Evolutionary conservation across 2,329 filamentous ascomycete genomes (phyloP), one percentile per base, ranked within the genome.

Genomic region (Magnaporthiopsis poae): DNA sequence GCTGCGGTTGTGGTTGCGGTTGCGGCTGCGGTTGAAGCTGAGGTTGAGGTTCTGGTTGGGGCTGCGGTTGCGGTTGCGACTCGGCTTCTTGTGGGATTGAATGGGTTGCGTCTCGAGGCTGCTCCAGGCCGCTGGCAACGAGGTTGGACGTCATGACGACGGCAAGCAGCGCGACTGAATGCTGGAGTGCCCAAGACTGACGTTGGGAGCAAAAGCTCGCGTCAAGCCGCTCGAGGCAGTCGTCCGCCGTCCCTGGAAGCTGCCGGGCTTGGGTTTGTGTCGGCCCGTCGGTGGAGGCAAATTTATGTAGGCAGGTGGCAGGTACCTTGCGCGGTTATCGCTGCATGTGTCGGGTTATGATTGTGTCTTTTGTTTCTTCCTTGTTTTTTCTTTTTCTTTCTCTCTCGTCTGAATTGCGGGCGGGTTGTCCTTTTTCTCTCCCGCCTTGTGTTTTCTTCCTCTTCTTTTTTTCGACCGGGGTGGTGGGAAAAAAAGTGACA

Each of bases 91-190:
- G 46, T 3, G 61, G 29, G 61, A 39, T 62, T 25, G 61, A 39
- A n/a, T 62, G 29, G 61, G 4, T 3, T 62, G 29, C 15, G 61
- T 56, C 15, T 62, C 33, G 61, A 36, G 61, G 61, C 61, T 62
- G 61, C 27, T 62, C 27, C 60, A 25, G 59, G 64, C 27, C 64
- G 35, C n/a, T 35, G 39, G 59, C 35, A 62, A 56, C 18, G 63
- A 60, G 27, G 56, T 60, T 65, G 59, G 64, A 65, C 64, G 60
- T 65, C 35, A 65, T 65, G 64, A 46, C 64, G 64, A 62, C 64
- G 60, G 60, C 64, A 62, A 62, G 35, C 46, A 33, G 39, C 59
- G 36, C 18, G 18, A 31, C 46, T 31, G 27, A 52, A 46, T 60
- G 63, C 29, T 56, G 63, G 29, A 62, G 60, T 36, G 29, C 29